phyloP scores from a whole-genome alignment of 2,329 filamentous ascomycete species.

The Aspergillus piperis region DNA sequence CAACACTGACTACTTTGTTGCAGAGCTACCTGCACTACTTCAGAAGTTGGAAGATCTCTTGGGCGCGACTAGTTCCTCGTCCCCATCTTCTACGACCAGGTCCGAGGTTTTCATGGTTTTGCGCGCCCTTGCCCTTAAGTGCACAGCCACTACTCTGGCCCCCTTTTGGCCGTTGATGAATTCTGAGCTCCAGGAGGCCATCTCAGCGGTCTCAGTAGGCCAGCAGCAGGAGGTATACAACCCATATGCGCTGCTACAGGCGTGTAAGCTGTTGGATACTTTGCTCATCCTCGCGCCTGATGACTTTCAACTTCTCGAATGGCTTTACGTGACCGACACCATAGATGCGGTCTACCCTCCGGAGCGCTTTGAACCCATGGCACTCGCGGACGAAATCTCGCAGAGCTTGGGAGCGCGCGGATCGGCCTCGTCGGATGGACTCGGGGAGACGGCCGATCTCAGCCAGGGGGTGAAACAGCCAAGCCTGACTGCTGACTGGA shows the following conservation, averaged over 20 bases:
- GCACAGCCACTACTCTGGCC: constrained; percentile 75
- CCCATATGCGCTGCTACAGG: constrained; percentile 77
- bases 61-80: constrained; percentile 79
- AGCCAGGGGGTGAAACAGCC: constrained; percentile 39
- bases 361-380: constrained; percentile 66
- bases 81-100: constrained; percentile 84
- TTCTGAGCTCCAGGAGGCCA: constrained; percentile 75
- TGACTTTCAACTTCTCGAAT: constrained; percentile 97
- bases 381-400: constrained; percentile 80
- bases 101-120: constrained; percentile 89
- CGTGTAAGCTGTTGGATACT: constrained; percentile 88
- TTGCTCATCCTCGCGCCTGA: constrained; percentile 86
- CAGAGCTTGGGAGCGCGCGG: constrained; percentile 65
- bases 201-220: constrained; percentile 71
- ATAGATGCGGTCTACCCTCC: constrained; percentile 92
- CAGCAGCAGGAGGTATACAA: constrained; percentile 75
- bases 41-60: constrained; percentile 88
- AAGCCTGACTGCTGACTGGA: constrained; percentile 48
- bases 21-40: constrained; percentile 70
- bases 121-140: constrained; percentile 77
- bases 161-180: constrained; percentile 90
- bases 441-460: constrained; percentile 32
- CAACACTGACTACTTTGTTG: constrained; percentile 75
- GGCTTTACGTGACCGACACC: constrained; percentile 96
- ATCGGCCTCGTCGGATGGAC: constrained; percentile 26